Conservation (phyloP, 2,329 filamentous ascomycete species). For the Diplodia sapinea region DNA sequence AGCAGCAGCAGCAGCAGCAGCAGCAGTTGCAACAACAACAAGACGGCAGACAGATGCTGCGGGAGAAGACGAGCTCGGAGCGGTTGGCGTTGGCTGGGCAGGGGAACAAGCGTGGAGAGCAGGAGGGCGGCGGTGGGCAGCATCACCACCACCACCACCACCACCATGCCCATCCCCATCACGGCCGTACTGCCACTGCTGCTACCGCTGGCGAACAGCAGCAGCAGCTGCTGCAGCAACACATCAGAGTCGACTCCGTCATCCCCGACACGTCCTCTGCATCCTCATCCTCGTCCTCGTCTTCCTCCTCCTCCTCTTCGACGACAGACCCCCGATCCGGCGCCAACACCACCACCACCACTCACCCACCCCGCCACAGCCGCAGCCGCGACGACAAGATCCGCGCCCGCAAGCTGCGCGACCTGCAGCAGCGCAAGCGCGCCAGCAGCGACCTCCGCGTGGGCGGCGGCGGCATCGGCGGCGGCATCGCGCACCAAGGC, state of each 20-base stretch:
- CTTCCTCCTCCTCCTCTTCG: neutral
- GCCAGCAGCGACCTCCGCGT: neutral
- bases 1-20: neutral
- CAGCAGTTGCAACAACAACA: neutral
- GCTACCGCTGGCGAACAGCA: neutral
- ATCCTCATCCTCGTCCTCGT: neutral
- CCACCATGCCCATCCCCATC: neutral
- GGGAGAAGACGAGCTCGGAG: slow-evolving; percentile 25
- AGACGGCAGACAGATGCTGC: neutral
- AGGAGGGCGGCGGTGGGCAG: neutral
- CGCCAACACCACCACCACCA: too few relatives aligned
- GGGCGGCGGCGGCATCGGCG: neutral
- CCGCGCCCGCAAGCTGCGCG: slow-evolving; percentile 43
- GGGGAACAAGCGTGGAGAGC: slow-evolving; percentile 16
- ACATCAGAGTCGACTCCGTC: slow-evolving; percentile 27
- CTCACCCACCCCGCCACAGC: slow-evolving; percentile 1
- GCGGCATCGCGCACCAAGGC: slow-evolving; percentile 5
- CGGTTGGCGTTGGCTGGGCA: slow-evolving; percentile 25
- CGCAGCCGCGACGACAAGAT: slow-evolving; percentile 40
- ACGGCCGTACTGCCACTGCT: too few relatives aligned
- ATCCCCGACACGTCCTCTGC: slow-evolving; percentile 11
- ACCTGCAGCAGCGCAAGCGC: slow-evolving; percentile 33
- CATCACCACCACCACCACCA: neutral
- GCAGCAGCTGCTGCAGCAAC: neutral
- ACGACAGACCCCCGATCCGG: neutral